Percentiles rank a stretch among this genome's conserved stretches.
Conservation (phyloP, 768 basidiomycete species). For the Clitopilus passeckerianus region DNA sequence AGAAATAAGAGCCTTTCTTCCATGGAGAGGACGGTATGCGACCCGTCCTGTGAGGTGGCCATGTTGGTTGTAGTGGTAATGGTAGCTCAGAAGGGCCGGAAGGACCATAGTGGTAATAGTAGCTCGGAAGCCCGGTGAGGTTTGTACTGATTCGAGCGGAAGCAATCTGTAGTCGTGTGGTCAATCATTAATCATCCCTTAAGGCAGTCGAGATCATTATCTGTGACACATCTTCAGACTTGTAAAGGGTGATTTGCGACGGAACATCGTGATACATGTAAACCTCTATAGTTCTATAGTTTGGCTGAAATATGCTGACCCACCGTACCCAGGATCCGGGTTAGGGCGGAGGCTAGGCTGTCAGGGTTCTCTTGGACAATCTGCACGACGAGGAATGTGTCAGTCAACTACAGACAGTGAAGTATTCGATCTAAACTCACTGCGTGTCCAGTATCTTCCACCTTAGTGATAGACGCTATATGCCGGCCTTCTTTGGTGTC, state of each 20-base stretch:
- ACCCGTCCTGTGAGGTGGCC: neutral
- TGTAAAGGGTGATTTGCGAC: neutral
- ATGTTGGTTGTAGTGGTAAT: neutral
- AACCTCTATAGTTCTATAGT: slow-evolving; percentile 9
- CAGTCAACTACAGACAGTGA: neutral
- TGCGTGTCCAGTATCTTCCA: slow-evolving; percentile 44
- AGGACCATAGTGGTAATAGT: neutral
- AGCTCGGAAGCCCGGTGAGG: neutral
- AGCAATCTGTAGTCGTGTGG: no score
- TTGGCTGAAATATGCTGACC: slow-evolving; percentile 10
- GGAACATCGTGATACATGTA: neutral
- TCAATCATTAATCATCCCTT: no score
- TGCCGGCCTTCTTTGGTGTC: slow-evolving; percentile 33
- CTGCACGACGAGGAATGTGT: slow-evolving; percentile 13
- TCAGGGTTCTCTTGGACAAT: slow-evolving; percentile 42
- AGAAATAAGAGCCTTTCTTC: neutral
- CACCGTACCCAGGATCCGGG: slow-evolving; percentile 26
- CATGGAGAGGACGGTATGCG: neutral
- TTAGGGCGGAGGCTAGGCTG: slow-evolving; percentile 27
- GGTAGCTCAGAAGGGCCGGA: neutral
- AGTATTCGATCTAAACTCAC: slow-evolving; percentile 16
- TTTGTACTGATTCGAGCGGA: neutral
- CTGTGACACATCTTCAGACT: no score
- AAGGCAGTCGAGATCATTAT: no score
- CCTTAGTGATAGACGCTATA: slow-evolving; percentile 35